Conservation (phyloP, 371 early-diverging fungal genomes). For the Rhizopus delemar region DNA sequence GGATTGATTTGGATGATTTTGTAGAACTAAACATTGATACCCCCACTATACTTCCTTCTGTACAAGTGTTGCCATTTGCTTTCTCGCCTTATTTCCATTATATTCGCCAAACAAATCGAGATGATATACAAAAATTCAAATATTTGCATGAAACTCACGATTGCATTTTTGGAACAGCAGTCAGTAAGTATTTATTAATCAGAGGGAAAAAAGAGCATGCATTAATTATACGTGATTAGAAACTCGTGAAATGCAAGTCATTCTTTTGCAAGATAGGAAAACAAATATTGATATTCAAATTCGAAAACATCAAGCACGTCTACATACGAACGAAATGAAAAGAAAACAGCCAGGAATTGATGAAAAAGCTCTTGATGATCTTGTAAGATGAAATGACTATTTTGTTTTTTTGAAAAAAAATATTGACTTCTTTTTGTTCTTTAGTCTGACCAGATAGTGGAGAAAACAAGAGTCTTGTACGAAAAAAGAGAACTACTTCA, state of each 20-base stretch:
- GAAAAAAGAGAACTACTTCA: constrained; percentile 49
- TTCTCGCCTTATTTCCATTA: constrained; percentile 66
- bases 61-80: constrained; percentile 61
- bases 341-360: constrained; percentile 13
- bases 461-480: constrained; percentile 46
- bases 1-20: constrained; percentile 56
- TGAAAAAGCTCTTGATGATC: constrained; percentile 19
- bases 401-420: neutral
- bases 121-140: constrained; percentile 40
- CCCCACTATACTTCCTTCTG: constrained; percentile 28
- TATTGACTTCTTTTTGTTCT: neutral
- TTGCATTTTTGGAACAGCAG: constrained; percentile 49
- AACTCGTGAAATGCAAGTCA: constrained; percentile 58
- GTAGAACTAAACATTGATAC: constrained; percentile 33
- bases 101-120: constrained; percentile 55
- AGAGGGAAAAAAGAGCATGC: neutral
- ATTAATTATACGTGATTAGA: constrained; percentile 33
- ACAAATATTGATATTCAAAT: constrained; percentile 65
- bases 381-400: constrained; percentile 9
- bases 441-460: constrained; percentile 44
- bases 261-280: constrained; percentile 53
- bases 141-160: constrained; percentile 52
- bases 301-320: constrained; percentile 45
- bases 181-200: constrained; percentile 34
- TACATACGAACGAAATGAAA: constrained; percentile 41